Base-by-base conservation (phyloP, 176 grass and related monocot genomes). In the Avena eriantha region DNA sequence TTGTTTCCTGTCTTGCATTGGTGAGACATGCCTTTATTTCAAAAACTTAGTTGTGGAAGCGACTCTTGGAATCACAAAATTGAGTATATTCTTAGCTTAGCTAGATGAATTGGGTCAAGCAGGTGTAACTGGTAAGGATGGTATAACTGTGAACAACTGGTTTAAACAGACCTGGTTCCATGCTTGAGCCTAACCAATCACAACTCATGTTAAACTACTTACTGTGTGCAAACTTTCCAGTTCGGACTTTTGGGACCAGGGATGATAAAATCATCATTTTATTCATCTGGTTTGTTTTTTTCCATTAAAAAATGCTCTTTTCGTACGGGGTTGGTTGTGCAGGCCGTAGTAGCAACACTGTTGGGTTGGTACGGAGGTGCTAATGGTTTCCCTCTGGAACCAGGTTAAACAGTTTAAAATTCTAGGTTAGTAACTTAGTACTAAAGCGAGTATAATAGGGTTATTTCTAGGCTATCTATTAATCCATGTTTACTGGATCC, bases 241-340 rank as follows among this genome's bases (percentile, higher is more conserved):
- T 65, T 34, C 45, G 64, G 79, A 19, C 24, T 50, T 19, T 81
- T 18, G 24, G 59, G n/a, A 29, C 43, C 60, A 81, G 24, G n/a
- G 65, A 55, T 29, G 68, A 58, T 22, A 11, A 83, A 41, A 82
- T 54, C 7, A 41, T 57, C 48, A 70, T 70, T 82, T 82, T 70
- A 8, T 70, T 83, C 36, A 7, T 3, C 43, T 65, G 15, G 45
- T 23, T 4, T 13, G 22, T 29, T 4, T 50, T 73, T 34, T 43
- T 19, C 45, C 11, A 10, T 57, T 45, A 41, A 10, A 73, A 59
- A 59, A 21, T 59, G 14, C 36, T 69, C 16, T 73, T 69, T 59
- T 23, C 71, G 7, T 39, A 58, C 22, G 1, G 17, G 53, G n/a
- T 73, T 73, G 51, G 23, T 73, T 73, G 34, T 46, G n/a, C 35